Evolutionary conservation across 148 eudicot genomes (phyloP).

Genomic region (Amaranthus cruentus): DNA sequence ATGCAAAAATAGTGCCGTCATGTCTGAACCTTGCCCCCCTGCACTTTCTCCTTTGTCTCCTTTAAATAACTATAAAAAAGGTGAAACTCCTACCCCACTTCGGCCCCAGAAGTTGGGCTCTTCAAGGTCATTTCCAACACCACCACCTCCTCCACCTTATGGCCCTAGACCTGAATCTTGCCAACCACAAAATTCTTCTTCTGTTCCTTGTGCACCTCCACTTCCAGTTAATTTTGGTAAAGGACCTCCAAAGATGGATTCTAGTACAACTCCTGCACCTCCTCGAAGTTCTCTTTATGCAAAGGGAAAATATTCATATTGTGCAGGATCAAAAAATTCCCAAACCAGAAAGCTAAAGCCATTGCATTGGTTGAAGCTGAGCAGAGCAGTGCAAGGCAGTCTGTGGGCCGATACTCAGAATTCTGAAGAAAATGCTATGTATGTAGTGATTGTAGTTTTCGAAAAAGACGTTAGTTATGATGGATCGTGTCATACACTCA

Average conservation of each 20-base stretch:
- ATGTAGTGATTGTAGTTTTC: conserved; percentile 19
- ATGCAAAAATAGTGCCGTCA: conserved; percentile 14
- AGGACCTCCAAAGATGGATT: conserved; percentile 25
- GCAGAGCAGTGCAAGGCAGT: conserved; percentile 90
- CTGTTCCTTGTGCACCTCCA: conserved; percentile 48
- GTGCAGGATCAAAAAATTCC: conserved; percentile 34
- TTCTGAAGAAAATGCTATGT: conserved; percentile 64
- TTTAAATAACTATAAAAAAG: conserved; percentile 8
- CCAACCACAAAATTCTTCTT: conserved; percentile 17
- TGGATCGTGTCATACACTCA: too few relatives aligned
- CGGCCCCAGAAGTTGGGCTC: conserved; percentile 24
- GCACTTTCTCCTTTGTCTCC: conserved; percentile 15
- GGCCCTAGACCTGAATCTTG: conserved; percentile 20
- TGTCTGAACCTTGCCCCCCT: conserved; percentile 20
- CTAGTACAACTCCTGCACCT: conserved; percentile 49
- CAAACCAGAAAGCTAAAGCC: conserved; percentile 79
- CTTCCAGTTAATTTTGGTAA: conserved; percentile 38
- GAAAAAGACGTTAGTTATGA: too few relatives aligned
- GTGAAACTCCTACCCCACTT: conserved; percentile 26
- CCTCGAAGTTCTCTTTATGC: conserved; percentile 39
- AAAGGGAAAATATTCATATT: conserved; percentile 42
- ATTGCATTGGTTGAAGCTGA: conserved; percentile 85
- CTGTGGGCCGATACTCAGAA: conserved; percentile 90
- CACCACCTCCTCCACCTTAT: conserved; percentile 49
- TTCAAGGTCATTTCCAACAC: conserved; percentile 19